Conservation (phyloP, 805 yeast genomes). For the Kazachstania kunashirensis region DNA sequence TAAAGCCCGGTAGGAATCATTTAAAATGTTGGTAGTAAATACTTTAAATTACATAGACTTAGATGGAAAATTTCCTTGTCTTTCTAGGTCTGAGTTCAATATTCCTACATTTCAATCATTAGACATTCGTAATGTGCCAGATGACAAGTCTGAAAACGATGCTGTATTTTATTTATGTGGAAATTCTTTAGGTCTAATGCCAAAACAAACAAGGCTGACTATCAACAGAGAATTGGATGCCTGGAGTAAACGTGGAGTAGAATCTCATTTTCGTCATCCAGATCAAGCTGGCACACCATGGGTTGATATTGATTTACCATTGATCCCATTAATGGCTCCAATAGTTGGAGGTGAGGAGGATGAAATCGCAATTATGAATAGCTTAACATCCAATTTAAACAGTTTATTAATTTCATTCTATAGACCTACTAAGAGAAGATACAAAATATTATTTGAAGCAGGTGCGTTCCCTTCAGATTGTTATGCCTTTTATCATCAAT, state of each 20-base stretch:
- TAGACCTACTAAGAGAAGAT: conserved; percentile 43
- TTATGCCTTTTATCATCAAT: conserved; percentile 74
- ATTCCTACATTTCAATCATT: conserved; percentile 60
- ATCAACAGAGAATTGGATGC: conserved; percentile 63
- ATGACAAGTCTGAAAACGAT: conserved; percentile 1
- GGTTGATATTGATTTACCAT: conserved; percentile 78
- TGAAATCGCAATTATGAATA: conserved; percentile 87
- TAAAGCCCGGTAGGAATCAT: no score
- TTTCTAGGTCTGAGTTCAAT: conserved; percentile 40
- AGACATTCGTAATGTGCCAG: conserved; percentile 34
- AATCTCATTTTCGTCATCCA: conserved; percentile 72
- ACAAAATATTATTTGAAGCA: conserved; percentile 72
- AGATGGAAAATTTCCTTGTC: conserved; percentile 33
- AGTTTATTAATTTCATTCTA: conserved; percentile 66
- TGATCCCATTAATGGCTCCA: conserved; percentile 56
- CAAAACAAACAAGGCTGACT: conserved; percentile 47
- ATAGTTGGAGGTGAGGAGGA: conserved; percentile 62
- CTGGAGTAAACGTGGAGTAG: conserved; percentile 76
- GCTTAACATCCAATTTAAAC: conserved; percentile 75
- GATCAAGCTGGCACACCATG: conserved; percentile 45
- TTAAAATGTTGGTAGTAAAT: conserved; percentile 20
- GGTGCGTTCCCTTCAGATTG: conserved; percentile 90
- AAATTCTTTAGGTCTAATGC: conserved; percentile 90
- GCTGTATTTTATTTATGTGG: conserved; percentile 68
- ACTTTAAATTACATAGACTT: conserved; percentile 14